Base-by-base conservation (phyloP, 140 eudicot genomes). In the Stevia rebaudiana region DNA sequence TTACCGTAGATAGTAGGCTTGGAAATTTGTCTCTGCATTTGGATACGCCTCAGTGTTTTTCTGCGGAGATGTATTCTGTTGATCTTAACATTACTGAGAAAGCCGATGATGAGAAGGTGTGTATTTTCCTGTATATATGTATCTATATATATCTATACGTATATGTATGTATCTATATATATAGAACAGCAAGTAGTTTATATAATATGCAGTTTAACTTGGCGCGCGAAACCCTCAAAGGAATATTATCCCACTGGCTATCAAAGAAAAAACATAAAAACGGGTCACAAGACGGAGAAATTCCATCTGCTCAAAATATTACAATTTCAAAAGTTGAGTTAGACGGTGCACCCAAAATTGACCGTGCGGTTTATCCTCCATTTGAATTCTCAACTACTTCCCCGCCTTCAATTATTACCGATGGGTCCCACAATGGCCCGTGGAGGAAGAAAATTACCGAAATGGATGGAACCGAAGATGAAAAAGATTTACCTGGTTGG, bases 191-290 rank as follows among this genome's bases (percentile, higher is more conserved):
- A n/a, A n/a, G n/a, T n/a, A n/a, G n/a, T n/a, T 28, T 28, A 50
- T 50, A 21, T 55, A 41, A 24, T 33, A 28, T 56, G 43, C 78
- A 94, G 99, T 76, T 94, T 64, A 94, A 88, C 81, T 79, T 94
- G 75, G 99, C 99, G 39, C 86, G 95, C 52, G 97, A 94, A 77
- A 94, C 97, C 73, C 94, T 94, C 22, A 94, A 94, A 76, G 99
- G 99, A 31, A 78, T 94, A 50, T 69, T 94, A 74, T 81, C 83
- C 50, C 90, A 86, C 67, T 94, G 99, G 97, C 78, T 83, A 36
- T 74, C 84, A 16, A 88, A 81, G 80, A 83, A 86, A 77, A 88
- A 71, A 68, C 95, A 83, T 53, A 94, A 84, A 72, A 48, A 17
- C 59, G 98, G 96, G 74, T 71, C 94, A 52, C 90, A 81, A 68